Evolutionary conservation across 2,329 filamentous ascomycete species (phyloP), one percentile per base, ranked within the genome.

Genomic region (Aspergillus brasiliensis): DNA sequence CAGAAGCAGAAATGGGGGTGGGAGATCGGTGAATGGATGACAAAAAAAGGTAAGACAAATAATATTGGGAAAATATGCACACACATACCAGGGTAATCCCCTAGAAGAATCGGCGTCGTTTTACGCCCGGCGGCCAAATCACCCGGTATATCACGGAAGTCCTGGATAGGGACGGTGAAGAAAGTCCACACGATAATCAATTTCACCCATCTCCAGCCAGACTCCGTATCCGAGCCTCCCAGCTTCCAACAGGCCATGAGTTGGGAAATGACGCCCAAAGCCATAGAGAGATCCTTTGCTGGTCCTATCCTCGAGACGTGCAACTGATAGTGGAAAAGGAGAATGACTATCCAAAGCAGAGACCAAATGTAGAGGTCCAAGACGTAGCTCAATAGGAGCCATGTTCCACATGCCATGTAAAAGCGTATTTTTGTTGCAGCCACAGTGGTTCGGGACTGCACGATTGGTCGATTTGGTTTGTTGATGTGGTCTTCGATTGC

Each of bases 381-480:
- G 2, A 2, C 6, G 2, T 53, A 27, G 10, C 51, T 37, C 1
- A 40, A 8, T n/a, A 5, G 8, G 8, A 53, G 51, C 10, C 42
- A 53, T 2, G 28, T 5, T 3, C 8, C 23, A 0, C 37, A 42
- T 13, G 42, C 37, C 1, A 17, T 1, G 23, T 37, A 53, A 15
- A 42, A 53, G 2, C 51, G 51, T 10, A 27, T 15, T 37, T 42
- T 42, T 1, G 37, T 37, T 10, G 51, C 51, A 10, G 23, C 17
- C 8, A 53, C 3, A 1, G 51, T 42, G 1, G 40, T 37, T 3
- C 10, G 37, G 1, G 37, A 37, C 4, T 37, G 42, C 4, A 25
- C 51, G 7, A 53, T 53, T 13, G 51, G 51, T 2, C 51, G 51
- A 5, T 53, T 37, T 1, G 51, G 51, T n/a, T 53, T 53, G 51